Percentiles rank a stretch among this genome's conserved stretches.
phyloP scores from a whole-genome alignment of 768 basidiomycete genomes.

The Leucocoprinus sp. region DNA sequence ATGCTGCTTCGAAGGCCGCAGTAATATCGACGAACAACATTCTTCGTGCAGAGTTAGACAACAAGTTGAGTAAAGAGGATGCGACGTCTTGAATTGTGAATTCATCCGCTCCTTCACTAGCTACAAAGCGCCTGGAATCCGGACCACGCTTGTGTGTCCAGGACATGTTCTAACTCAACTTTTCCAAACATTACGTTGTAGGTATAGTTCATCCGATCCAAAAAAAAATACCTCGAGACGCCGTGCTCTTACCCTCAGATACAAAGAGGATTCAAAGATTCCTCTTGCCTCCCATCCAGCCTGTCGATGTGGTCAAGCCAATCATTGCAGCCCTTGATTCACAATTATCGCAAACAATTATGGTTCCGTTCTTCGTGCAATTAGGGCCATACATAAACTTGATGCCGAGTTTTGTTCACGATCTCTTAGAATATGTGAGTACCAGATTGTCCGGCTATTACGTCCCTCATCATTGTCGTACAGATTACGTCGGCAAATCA shows the following conservation, averaged over 20 bases:
- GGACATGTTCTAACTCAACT: slow-evolving; percentile 74
- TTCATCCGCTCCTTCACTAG: slow-evolving; percentile 24
- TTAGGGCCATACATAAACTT: slow-evolving; percentile 45
- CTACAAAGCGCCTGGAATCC: slow-evolving; percentile 67
- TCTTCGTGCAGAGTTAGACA: slow-evolving; percentile 82
- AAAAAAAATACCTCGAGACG: too few species aligned
- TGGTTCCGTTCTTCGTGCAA: slow-evolving; percentile 67
- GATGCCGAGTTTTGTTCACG: slow-evolving; percentile 66
- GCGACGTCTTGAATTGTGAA: neutral
- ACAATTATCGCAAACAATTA: slow-evolving; percentile 63
- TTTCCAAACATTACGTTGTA: slow-evolving; percentile 60
- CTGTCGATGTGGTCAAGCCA: slow-evolving; percentile 68
- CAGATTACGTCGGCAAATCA: slow-evolving; percentile 65
- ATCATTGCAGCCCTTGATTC: slow-evolving; percentile 79
- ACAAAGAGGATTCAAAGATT: slow-evolving; percentile 55
- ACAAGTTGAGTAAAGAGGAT: slow-evolving; percentile 34
- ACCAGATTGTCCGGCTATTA: slow-evolving; percentile 1
- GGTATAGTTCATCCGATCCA: too few species aligned
- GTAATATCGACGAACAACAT: slow-evolving; percentile 72
- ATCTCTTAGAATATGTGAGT: slow-evolving; percentile 69
- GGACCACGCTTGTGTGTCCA: slow-evolving; percentile 82
- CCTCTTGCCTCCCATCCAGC: slow-evolving; percentile 65
- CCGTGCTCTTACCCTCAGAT: too few species aligned
- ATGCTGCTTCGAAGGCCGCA: slow-evolving; percentile 92
- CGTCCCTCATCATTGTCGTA: slow-evolving; percentile 1